A percentile compares a stretch with the other conserved stretches of the same genome.
phyloP scores from a whole-genome alignment of 352 stramenopile species.

The Pythium angustatum region DNA sequence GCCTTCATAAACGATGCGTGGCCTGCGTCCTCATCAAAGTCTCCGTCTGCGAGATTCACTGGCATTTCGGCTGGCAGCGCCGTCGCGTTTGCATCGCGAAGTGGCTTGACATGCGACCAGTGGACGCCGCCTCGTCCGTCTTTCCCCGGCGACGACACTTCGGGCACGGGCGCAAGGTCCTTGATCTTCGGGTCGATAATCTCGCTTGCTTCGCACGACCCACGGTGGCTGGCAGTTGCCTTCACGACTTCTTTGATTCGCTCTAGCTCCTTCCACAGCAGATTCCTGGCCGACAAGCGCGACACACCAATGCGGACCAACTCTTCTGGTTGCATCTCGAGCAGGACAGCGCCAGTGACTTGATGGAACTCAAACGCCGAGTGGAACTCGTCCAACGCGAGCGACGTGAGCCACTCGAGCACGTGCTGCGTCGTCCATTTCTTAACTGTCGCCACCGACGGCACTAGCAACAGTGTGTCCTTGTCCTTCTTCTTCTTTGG shows the following conservation, averaged over 20 bases:
- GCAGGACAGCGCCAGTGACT: conserved; percentile 51
- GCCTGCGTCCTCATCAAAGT: conserved; percentile 72
- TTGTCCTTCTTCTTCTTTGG: conserved; percentile 19
- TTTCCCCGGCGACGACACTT: conserved; percentile 32
- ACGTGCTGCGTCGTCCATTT: conserved; percentile 63
- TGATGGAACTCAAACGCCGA: conserved; percentile 79
- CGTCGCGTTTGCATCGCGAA: conserved; percentile 39
- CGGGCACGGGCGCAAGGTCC: conserved; percentile 33
- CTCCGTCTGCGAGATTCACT: conserved; percentile 75
- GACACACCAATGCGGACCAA: conserved; percentile 52
- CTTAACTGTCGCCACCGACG: conserved; percentile 39
- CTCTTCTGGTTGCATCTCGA: conserved; percentile 48
- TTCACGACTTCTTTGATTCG: conserved; percentile 33
- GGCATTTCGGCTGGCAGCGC: conserved; percentile 33
- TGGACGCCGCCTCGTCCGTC: conserved; percentile 31
- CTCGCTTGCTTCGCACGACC: conserved; percentile 25
- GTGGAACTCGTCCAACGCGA: conserved; percentile 67
- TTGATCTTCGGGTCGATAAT: conserved; percentile 68
- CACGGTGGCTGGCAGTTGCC: not conserved
- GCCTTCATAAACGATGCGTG: conserved; percentile 82
- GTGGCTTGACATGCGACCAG: conserved; percentile 71
- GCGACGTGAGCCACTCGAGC: conserved; percentile 56
- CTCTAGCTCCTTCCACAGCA: conserved; percentile 54
- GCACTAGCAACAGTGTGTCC: conserved; percentile 9
- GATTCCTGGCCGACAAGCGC: conserved; percentile 62